Conservation (phyloP, 805 yeast genomes). For the Hanseniaspora singularis region DNA sequence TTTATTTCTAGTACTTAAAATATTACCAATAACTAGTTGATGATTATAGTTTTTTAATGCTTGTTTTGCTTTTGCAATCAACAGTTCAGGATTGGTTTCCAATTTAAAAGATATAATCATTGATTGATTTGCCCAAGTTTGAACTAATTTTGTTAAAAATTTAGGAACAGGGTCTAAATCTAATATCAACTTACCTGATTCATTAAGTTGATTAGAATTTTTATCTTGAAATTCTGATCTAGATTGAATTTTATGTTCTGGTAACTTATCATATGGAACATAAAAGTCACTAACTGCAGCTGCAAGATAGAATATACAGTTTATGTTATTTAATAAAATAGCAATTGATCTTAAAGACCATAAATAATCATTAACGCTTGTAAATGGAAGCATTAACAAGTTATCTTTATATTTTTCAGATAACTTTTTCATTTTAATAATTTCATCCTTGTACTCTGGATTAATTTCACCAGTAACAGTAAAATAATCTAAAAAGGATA, state of each 20-base stretch:
- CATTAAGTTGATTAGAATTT: conserved; percentile 20
- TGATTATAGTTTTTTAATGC: conserved; percentile 82
- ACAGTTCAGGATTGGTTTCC: conserved; percentile 67
- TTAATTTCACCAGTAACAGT: conserved; percentile 47
- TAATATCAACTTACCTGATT: conserved; percentile 60
- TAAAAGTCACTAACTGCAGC: conserved; percentile 98
- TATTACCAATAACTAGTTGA: conserved; percentile 87
- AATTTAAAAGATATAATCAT: conserved; percentile 90
- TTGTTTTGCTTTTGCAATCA: conserved; percentile 60
- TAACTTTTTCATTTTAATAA: conserved; percentile 45
- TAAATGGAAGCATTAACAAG: conserved; percentile 63
- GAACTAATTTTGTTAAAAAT: conserved; percentile 74
- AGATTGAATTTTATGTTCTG: conserved; percentile 91
- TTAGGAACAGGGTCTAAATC: conserved; percentile 94
- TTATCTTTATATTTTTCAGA: conserved; percentile 27
- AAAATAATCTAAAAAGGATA: conserved; percentile 79
- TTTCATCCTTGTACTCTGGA: conserved; percentile 45
- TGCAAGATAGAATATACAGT: conserved; percentile 75
- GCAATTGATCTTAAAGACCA: conserved; percentile 68
- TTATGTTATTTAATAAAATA: conserved; percentile 42
- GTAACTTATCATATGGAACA: conserved; percentile 70
- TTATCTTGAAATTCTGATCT: conserved; percentile 39
- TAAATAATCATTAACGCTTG: conserved; percentile 87
- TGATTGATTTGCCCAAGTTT: conserved; percentile 88
- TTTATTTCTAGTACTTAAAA: conserved; percentile 73